A percentile compares a stretch with the other conserved stretches of the same genome.
Conservation (phyloP, 495 filamentous ascomycete species). For the Hypoxylon crocopeplum region DNA sequence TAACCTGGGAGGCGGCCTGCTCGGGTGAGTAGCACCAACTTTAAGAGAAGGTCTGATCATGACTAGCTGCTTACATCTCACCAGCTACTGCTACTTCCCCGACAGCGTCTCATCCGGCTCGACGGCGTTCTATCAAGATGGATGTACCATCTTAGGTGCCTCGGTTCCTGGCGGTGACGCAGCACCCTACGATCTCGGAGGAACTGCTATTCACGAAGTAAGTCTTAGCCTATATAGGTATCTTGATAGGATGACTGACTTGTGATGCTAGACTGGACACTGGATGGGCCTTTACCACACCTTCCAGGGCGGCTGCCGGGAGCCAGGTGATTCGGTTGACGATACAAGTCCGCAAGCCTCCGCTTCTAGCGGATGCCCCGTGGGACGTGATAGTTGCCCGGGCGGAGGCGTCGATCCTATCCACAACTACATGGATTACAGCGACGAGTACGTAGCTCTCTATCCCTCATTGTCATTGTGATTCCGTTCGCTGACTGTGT, state of each 20-base stretch:
- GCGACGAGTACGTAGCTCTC: slow-evolving; percentile 53
- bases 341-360: slow-evolving; percentile 64
- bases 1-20: slow-evolving; percentile 51
- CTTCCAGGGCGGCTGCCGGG: slow-evolving; percentile 67
- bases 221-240: background rate
- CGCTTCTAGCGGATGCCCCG: slow-evolving; percentile 65
- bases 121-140: slow-evolving; percentile 56
- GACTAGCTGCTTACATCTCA: background rate
- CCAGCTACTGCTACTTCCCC: slow-evolving; percentile 60
- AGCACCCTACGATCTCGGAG: slow-evolving; percentile 63
- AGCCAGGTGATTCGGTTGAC: slow-evolving; percentile 60
- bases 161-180: slow-evolving; percentile 61
- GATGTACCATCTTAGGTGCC: slow-evolving; percentile 63
- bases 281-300: slow-evolving; percentile 71
- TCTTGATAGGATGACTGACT: background rate
- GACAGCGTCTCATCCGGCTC: slow-evolving; percentile 42
- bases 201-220: slow-evolving; percentile 66
- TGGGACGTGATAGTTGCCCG: slow-evolving; percentile 60
- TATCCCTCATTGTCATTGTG: background rate
- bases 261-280: slow-evolving; percentile 56
- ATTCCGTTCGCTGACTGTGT: slow-evolving; percentile 11
- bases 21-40: slow-evolving; percentile 49
- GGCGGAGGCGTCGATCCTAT: slow-evolving; percentile 61
- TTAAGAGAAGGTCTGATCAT: background rate
- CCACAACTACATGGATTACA: slow-evolving; percentile 72